Conservation (phyloP, 495 filamentous ascomycete species). For the Aspergillus conjunctus region DNA sequence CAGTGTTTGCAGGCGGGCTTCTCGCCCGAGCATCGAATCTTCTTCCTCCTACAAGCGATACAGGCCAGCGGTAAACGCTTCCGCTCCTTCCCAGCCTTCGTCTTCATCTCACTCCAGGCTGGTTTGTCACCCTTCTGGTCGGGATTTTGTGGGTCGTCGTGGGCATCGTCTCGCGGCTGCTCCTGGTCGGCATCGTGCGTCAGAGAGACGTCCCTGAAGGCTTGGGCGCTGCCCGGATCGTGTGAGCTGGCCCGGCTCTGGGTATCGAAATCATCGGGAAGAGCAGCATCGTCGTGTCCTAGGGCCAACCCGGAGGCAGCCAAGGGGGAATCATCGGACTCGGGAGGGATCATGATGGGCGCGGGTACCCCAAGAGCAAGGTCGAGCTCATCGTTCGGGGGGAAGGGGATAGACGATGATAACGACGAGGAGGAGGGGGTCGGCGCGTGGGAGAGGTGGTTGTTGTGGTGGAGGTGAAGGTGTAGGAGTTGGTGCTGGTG, state of each 20-base stretch:
- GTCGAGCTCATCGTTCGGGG: constrained; percentile 44
- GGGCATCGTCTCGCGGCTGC: constrained; percentile 28
- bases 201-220: constrained; percentile 29
- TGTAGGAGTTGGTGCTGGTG: neutral
- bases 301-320: constrained; percentile 29
- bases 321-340: constrained; percentile 43
- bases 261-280: constrained; percentile 45
- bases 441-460: constrained; percentile 7
- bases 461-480: constrained; percentile 6
- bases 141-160: constrained; percentile 44
- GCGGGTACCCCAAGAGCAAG: constrained; percentile 44
- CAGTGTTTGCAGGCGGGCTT: constrained; percentile 98
- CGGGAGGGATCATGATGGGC: constrained; percentile 49
- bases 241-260: constrained; percentile 51
- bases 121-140: constrained; percentile 48
- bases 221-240: constrained; percentile 38
- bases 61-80: constrained; percentile 93
- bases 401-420: constrained; percentile 11
- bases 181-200: constrained; percentile 26
- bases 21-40: constrained; percentile 97
- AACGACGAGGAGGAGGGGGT: constrained; percentile 10
- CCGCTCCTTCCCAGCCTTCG: constrained; percentile 95
- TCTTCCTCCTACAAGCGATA: constrained; percentile 94
- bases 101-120: constrained; percentile 95
- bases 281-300: constrained; percentile 35